A percentile compares a stretch with the other conserved stretches of the same genome.
phyloP scores from a whole-genome alignment of 2,329 filamentous ascomycete genomes.

The Epichloe sibirici region DNA sequence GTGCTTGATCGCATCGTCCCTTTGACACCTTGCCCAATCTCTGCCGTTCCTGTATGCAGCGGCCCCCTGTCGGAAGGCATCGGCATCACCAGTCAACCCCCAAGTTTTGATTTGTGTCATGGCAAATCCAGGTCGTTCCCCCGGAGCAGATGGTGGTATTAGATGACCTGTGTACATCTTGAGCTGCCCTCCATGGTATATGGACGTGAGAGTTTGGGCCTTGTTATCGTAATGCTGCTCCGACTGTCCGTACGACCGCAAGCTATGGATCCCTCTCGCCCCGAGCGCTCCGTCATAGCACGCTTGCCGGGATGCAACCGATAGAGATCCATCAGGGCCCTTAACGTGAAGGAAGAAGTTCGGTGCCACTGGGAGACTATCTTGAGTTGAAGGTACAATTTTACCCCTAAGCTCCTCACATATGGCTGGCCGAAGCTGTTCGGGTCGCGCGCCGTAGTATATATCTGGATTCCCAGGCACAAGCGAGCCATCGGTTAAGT shows the following conservation, averaged over 20 bases:
- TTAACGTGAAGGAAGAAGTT: slow-evolving; percentile 29
- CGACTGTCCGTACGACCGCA: slow-evolving; percentile 20
- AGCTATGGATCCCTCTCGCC: slow-evolving; percentile 8
- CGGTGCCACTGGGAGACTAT: slow-evolving; percentile 19
- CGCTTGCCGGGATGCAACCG: slow-evolving; percentile 20
- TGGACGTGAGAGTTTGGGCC: too few species aligned
- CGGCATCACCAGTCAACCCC: too few species aligned
- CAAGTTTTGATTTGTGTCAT: too few species aligned
- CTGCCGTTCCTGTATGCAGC: too few species aligned
- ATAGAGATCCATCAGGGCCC: slow-evolving; percentile 16
- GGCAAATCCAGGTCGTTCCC: too few species aligned
- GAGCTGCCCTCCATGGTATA: too few species aligned
- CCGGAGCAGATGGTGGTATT: too few species aligned
- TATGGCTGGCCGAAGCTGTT: slow-evolving; percentile 15
- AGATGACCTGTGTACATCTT: too few species aligned
- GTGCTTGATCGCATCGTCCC: too few species aligned
- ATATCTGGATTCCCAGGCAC: slow-evolving; percentile 20
- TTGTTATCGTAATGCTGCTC: slow-evolving; percentile 25
- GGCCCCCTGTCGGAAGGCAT: too few species aligned
- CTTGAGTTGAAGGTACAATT: slow-evolving; percentile 22
- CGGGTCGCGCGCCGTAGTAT: slow-evolving; percentile 20
- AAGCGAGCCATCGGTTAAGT: slow-evolving; percentile 23
- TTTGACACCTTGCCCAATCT: too few species aligned
- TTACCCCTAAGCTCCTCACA: slow-evolving; percentile 13
- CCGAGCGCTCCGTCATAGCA: slow-evolving; percentile 23